These are phyloP conservation scores for Zalaria obscura DNA, from an alignment of 2,329 filamentous ascomycete species.

Conservation along the genomic window DNA sequence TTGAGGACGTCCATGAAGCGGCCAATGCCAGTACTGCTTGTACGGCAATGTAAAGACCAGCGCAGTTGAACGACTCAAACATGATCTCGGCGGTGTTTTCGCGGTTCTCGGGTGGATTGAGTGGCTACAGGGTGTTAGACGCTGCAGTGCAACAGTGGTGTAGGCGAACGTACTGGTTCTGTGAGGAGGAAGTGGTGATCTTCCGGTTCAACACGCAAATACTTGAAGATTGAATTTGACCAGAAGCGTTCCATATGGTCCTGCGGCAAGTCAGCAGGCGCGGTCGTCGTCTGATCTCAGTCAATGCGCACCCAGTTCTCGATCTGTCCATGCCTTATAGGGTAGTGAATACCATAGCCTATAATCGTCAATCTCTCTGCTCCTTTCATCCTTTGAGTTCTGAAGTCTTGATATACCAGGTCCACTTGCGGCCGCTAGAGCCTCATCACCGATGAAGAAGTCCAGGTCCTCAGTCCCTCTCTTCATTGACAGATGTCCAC, in stretches of 20 bases:
- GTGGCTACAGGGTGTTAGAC: conserved; percentile 42
- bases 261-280: conserved; percentile 28
- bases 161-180: conserved; percentile 57
- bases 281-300: not conserved
- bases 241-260: conserved; percentile 99
- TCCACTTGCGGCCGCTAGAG: conserved; percentile 66
- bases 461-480: conserved; percentile 94
- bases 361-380: conserved; percentile 8
- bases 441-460: conserved; percentile 98
- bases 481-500: conserved; percentile 76
- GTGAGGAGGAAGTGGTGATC: conserved; percentile 98
- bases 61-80: conserved; percentile 99
- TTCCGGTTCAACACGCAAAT: conserved; percentile 92
- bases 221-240: conserved; percentile 99
- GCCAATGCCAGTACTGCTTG: conserved; percentile 93
- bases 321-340: conserved; percentile 93
- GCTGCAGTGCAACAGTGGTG: not conserved
- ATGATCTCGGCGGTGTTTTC: conserved; percentile 99
- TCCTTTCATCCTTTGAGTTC: not conserved
- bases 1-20: conserved; percentile 96
- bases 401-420: conserved; percentile 44
- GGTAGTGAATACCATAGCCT: conserved; percentile 95
- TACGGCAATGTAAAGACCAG: conserved; percentile 95
- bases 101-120: conserved; percentile 96
- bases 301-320: conserved; percentile 77